Evolutionary conservation across 2,329 filamentous ascomycete species (phyloP).

Genomic region (Alternaria sp.): DNA sequence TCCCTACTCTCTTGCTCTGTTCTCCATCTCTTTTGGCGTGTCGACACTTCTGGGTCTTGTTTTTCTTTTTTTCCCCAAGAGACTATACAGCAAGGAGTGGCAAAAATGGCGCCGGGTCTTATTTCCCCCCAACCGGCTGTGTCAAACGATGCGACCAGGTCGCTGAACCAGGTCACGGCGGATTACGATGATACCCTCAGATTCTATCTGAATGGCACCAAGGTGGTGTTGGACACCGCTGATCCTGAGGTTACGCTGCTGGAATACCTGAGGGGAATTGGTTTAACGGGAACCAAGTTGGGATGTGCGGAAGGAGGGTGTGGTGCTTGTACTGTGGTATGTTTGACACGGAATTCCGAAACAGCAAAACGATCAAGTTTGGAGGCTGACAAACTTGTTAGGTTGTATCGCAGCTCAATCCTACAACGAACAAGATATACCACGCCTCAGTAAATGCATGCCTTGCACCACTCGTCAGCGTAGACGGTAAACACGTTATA

Average conservation of each 20-base stretch:
- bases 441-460: constrained; percentile 98
- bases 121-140: constrained; percentile 56
- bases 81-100: neutral
- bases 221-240: constrained; percentile 82
- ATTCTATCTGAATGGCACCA: constrained; percentile 96
- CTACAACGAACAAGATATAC: constrained; percentile 90
- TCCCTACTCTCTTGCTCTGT: neutral
- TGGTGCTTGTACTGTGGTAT: constrained; percentile 90
- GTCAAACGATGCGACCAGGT: constrained; percentile 54
- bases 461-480: constrained; percentile 87
- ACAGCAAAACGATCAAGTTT: neutral
- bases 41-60: neutral
- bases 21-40: neutral
- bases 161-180: constrained; percentile 72
- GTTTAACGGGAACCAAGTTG: constrained; percentile 93
- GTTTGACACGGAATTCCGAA: constrained; percentile 30
- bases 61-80: neutral
- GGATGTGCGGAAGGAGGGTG: constrained; percentile 97
- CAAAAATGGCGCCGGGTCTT: constrained; percentile 66
- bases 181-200: constrained; percentile 85
- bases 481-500: constrained; percentile 98
- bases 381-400: constrained; percentile 35
- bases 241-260: constrained; percentile 92
- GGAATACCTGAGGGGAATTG: constrained; percentile 92
- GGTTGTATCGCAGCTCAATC: constrained; percentile 91